Percentiles rank a stretch among this genome's conserved stretches.
These are phyloP conservation scores for Penstemon newberryi DNA, from an alignment of 257 asterid genomes.

Conservation along the genomic window DNA sequence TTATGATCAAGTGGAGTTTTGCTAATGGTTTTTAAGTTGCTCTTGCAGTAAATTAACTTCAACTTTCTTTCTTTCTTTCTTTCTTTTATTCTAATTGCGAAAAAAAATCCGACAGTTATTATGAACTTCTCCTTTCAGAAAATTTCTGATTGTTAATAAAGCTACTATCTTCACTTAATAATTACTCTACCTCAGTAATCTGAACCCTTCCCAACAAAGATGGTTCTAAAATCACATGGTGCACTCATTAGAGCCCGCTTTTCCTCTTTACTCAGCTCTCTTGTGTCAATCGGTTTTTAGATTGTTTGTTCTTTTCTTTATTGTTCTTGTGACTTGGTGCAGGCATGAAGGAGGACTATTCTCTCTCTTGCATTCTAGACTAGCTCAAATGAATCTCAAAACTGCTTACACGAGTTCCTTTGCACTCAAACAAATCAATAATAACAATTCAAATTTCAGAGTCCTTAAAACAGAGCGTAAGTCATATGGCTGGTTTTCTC, in stretches of 20 bases:
- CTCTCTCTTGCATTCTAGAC: slow-evolving; percentile 46
- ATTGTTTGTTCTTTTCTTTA: background rate
- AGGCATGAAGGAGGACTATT: slow-evolving; percentile 86
- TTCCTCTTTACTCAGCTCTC: too few relatives aligned
- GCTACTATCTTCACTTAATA: background rate
- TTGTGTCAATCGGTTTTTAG: too few relatives aligned
- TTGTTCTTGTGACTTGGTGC: slow-evolving; percentile 30
- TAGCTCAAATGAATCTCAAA: slow-evolving; percentile 42
- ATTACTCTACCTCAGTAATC: background rate
- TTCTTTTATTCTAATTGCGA: too few relatives aligned
- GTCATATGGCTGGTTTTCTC: slow-evolving; percentile 27
- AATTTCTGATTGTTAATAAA: background rate
- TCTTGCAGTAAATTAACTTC: too few relatives aligned
- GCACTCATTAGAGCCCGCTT: too few relatives aligned
- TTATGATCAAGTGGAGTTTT: background rate
- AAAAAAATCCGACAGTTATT: too few relatives aligned
- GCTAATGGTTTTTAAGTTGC: background rate
- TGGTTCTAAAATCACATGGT: too few relatives aligned
- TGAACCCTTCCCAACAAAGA: too few relatives aligned
- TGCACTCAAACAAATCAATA: slow-evolving; percentile 31
- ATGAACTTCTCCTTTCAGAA: too few relatives aligned
- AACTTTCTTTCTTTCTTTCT: too few relatives aligned
- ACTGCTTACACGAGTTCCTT: slow-evolving; percentile 36
- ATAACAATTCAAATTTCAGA: slow-evolving; percentile 27
- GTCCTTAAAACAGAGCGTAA: slow-evolving; percentile 70